A percentile compares a stretch with the other conserved stretches of the same genome.
These are phyloP conservation scores for Schizosaccharomyces pombe DNA, from an alignment of 805 yeast species.

Conservation along the genomic window DNA sequence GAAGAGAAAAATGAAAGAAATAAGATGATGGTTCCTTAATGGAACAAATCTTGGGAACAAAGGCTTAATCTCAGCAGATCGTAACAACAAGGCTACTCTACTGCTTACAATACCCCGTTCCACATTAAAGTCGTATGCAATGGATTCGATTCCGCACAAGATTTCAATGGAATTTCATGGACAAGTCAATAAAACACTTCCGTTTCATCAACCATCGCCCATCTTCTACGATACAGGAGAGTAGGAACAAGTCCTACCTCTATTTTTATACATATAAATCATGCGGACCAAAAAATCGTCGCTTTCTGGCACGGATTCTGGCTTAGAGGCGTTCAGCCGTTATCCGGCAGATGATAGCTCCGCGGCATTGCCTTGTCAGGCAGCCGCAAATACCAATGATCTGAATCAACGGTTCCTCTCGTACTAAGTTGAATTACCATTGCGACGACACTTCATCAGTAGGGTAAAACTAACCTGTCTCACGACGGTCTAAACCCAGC, in stretches of 20 bases:
- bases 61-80: slow-evolving; percentile 28
- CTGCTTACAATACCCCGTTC: slow-evolving; percentile 28
- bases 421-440: slow-evolving; percentile 24
- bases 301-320: slow-evolving; percentile 33
- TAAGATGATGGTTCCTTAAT: neutral
- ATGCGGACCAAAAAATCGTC: slow-evolving; percentile 23
- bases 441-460: no score
- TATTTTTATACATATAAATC: slow-evolving; percentile 15
- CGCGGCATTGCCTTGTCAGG: slow-evolving; percentile 26
- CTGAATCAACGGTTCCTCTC: slow-evolving; percentile 25
- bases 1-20: slow-evolving; percentile 14
- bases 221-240: slow-evolving; percentile 23
- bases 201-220: slow-evolving; percentile 18
- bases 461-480: no score
- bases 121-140: slow-evolving; percentile 25
- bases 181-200: slow-evolving; percentile 21
- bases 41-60: slow-evolving; percentile 1
- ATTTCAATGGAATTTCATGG: slow-evolving; percentile 22
- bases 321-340: slow-evolving; percentile 27
- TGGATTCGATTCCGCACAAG: slow-evolving; percentile 26
- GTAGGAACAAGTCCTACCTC: no score
- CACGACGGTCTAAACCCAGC: no score
- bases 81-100: slow-evolving; percentile 32
- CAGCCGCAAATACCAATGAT: slow-evolving; percentile 26
- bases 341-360: slow-evolving; percentile 28